Conservation (phyloP, 176 grass and related monocot species). For the Cenchrus americanus region DNA sequence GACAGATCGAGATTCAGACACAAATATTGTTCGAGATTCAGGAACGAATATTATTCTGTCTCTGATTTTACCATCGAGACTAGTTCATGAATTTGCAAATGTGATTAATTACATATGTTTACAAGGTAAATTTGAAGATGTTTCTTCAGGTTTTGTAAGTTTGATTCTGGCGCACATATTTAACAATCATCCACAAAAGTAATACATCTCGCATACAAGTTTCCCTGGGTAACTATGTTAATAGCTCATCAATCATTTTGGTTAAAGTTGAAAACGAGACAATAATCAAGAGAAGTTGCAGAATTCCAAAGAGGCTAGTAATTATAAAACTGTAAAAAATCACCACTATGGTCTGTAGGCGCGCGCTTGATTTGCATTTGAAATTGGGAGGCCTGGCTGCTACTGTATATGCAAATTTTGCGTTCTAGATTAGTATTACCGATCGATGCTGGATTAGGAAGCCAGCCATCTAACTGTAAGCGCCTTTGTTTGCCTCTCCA, state of each 20-base stretch:
- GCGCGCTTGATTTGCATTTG: neutral
- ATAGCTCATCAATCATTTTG: neutral
- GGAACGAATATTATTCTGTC: neutral
- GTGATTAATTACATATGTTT: neutral
- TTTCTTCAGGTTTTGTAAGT: neutral
- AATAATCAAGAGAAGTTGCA: neutral
- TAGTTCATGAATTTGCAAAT: neutral
- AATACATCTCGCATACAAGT: neutral
- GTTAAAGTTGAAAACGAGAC: neutral
- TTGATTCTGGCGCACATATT: neutral
- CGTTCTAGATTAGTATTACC: neutral
- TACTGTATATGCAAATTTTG: neutral
- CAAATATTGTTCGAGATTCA: slow-evolving; percentile 12
- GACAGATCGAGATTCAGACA: slow-evolving; percentile 41
- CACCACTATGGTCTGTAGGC: neutral
- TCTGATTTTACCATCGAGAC: neutral
- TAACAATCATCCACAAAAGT: neutral
- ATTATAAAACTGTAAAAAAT: neutral
- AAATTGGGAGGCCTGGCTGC: neutral
- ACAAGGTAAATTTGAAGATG: neutral
- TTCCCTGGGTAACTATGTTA: neutral
- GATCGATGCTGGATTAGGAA: neutral
- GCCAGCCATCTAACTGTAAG: neutral
- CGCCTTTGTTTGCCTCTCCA: slow-evolving; percentile 10
- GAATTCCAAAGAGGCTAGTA: neutral